Percentiles rank a stretch among this genome's conserved stretches.
These are phyloP conservation scores for Rhodomyrtus psidioides DNA, from an alignment of 441 rosid species.

Conservation along the genomic window DNA sequence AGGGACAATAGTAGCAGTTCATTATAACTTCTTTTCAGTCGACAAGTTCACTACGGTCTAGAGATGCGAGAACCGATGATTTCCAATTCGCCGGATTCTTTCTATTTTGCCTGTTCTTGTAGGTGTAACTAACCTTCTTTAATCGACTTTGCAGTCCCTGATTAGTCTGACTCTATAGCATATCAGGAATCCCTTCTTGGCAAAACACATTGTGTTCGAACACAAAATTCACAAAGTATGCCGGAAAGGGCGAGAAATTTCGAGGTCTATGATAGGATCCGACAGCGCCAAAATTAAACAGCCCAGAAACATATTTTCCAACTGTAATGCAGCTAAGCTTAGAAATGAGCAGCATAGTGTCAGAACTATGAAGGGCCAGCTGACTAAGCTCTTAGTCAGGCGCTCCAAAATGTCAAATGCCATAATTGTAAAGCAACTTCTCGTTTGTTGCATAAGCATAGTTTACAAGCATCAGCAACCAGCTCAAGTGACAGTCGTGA, in stretches of 20 bases:
- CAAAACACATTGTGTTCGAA: neutral
- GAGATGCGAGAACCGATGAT: neutral
- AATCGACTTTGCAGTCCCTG: neutral
- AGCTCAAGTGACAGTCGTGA: neutral
- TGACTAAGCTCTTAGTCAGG: neutral
- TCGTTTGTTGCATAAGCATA: neutral
- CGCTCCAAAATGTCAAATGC: neutral
- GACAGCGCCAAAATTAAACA: neutral
- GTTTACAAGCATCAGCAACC: neutral
- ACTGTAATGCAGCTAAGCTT: neutral
- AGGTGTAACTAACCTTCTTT: neutral
- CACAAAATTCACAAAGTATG: neutral
- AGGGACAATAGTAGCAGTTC: neutral
- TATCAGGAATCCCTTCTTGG: neutral
- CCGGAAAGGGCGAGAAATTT: neutral
- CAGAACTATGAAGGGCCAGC: neutral
- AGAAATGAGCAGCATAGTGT: neutral
- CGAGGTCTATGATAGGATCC: neutral
- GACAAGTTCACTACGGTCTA: neutral
- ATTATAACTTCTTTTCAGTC: neutral
- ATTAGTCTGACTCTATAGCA: neutral
- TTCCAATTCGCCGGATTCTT: neutral
- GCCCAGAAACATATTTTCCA: neutral
- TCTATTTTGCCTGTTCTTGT: neutral
- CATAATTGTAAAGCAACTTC: neutral